Base-by-base conservation (phyloP, 2,329 filamentous ascomycete species). In the Pseudopyrenochaeta lycopersici region DNA sequence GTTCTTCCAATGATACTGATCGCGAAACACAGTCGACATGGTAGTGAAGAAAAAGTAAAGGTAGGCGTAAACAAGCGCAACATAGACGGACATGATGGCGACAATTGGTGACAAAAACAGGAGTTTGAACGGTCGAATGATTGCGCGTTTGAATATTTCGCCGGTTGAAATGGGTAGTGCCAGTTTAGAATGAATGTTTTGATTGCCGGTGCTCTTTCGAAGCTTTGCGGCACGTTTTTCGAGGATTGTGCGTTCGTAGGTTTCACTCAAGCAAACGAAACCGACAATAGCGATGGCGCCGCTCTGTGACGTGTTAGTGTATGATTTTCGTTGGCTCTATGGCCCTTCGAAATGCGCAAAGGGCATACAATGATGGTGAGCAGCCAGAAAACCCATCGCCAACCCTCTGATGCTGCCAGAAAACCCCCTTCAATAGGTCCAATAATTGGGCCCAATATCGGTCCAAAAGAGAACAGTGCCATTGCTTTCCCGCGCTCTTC, bases 41-140 rank as follows among this genome's bases (percentile, higher is more conserved):
- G 64, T 63, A 14, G 60, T 66, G 50, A 67, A 62, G 15, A 60
- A 51, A 20, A 66, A 38, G 45, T 59, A 64, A 29, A 65, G 35
- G 46, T 62, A 54, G 43, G 55, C 49, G 51, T 58, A 68, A 1
- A 62, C 31, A 31, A 61, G 30, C 4, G 46, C 50, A 5, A 18
- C 40, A 29, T 56, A 49, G 32, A 43, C 47, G 7, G 49, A 17
- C 12, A 44, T 40, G 12, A 21, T 41, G 32, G 57, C 56, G 23
- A 63, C 35, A 15, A 57, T 38, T 11, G 66, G 40, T 12, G 54
- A 27, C 23, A 27, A 27, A 9, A 27, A 27, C 9, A 27, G 23
- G 23, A 27, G 23, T 27, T 27, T 27, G 23, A 27, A 27, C 9
- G 23, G 23, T 9, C 23, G 23, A 27, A 27, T 27, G 23, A 27